phyloP scores from a whole-genome alignment of 768 basidiomycete species.

The Amanita fuliginea region DNA sequence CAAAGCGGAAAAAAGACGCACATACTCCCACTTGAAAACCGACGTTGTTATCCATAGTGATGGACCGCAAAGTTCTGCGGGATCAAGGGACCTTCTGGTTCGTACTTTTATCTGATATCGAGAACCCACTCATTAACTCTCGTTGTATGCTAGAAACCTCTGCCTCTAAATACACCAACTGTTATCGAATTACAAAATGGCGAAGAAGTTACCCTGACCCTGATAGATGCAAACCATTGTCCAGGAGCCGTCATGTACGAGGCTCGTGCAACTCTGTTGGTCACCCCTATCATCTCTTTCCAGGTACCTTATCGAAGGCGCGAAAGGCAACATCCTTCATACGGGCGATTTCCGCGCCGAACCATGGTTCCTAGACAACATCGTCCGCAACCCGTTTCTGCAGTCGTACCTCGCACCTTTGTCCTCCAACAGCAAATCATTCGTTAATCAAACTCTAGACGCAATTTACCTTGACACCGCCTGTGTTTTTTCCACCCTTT shows the following conservation, averaged over 20 bases:
- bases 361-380: slow-evolving; percentile 58
- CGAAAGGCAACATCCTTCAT: slow-evolving; percentile 65
- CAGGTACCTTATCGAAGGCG: slow-evolving; percentile 80
- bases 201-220: slow-evolving; percentile 60
- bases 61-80: slow-evolving; percentile 35
- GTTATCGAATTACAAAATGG: slow-evolving; percentile 41
- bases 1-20: slow-evolving; percentile 39
- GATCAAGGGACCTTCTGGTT: slow-evolving; percentile 62
- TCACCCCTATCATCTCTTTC: neutral
- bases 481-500: slow-evolving; percentile 37
- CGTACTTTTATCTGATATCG: slow-evolving; percentile 12
- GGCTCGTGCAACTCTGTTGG: neutral
- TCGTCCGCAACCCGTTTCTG: slow-evolving; percentile 61
- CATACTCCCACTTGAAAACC: slow-evolving; percentile 60
- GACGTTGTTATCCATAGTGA: slow-evolving; percentile 33
- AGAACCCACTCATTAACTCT: neutral
- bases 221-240: slow-evolving; percentile 90
- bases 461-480: slow-evolving; percentile 83
- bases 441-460: slow-evolving; percentile 40
- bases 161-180: slow-evolving; percentile 58
- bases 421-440: slow-evolving; percentile 1
- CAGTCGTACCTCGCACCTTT: slow-evolving; percentile 50
- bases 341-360: slow-evolving; percentile 94
- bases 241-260: slow-evolving; percentile 87
- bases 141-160: slow-evolving; percentile 29